Base-by-base conservation (phyloP, 441 rosid genomes). In the Erodium moschatum region DNA sequence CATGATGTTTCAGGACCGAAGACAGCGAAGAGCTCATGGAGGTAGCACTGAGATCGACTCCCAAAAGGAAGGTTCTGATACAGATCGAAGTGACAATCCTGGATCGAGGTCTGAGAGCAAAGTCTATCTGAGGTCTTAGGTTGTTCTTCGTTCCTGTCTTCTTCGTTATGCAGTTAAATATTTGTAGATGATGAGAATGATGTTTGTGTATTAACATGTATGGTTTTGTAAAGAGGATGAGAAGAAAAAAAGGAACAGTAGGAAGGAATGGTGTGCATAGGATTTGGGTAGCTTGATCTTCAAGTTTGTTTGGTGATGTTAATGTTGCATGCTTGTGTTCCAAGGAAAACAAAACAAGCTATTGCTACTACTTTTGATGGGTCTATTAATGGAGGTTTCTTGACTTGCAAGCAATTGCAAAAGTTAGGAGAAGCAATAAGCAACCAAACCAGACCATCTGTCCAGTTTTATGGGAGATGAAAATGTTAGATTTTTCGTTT, bases 51-150 rank as follows among this genome's bases (percentile, higher is more conserved):
- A 92, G 68, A 77, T 85, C 13, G 91, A 87, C 8, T 85, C 85
- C 27, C 91, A 82, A 40, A 85, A 72, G 78, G 96, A 91, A 20
- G 86, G 76, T 65, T 89, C 96, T 0, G 98, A 91, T 74, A 91
- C 95, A 0, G 97, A 93, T 4, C 70, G 64, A 40, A 82, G 86
- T 18, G 92, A 90, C 74, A 69, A 82, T 80, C 78, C 88, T 0
- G 83, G 86, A 69, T 87, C 94, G 68, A 87, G 89, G 77, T 75
- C 85, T 65, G 90, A 82, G 70, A 86, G 91, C 83, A 81, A 31
- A 67, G 42, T 4, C 0, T 65, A 69, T 18, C 35, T 69, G 76
- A 73, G 38, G 38, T 33, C 38, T 33, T 33, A 33, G 38, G 6
- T 33, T 33, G 38, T 33, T 33, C 38, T 5, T 3, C 6, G 38